Conservation (phyloP, 2,329 filamentous ascomycete species). For the Dendrostoma leiphaemia region DNA sequence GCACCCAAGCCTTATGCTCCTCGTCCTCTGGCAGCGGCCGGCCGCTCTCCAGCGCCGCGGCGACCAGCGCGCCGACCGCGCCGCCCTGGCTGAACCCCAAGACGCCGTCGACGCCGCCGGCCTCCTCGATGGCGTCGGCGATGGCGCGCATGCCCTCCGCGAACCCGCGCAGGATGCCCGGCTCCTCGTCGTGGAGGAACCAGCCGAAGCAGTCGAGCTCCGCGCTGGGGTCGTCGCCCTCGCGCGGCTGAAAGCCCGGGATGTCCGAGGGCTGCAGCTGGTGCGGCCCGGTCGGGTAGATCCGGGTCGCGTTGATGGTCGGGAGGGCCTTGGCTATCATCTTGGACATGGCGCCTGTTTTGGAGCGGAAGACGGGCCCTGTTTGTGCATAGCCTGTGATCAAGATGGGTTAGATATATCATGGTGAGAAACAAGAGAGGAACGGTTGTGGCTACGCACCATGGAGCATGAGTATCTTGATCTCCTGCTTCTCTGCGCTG, state of each 20-base stretch:
- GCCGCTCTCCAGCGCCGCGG: constrained; percentile 64
- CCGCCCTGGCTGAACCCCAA: constrained; percentile 83
- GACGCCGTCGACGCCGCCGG: constrained; percentile 72
- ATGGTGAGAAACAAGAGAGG: neutral
- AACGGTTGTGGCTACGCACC: neutral
- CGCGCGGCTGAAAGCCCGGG: constrained; percentile 12
- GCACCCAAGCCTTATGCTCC: constrained; percentile 37
- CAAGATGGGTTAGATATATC: neutral
- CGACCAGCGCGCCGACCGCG: constrained; percentile 68
- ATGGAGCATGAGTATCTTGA: constrained; percentile 15
- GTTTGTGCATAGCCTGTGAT: constrained; percentile 12
- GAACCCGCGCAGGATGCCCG: constrained; percentile 48
- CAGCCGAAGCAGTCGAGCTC: constrained; percentile 8
- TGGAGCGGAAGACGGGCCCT: constrained; percentile 11
- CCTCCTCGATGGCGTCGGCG: constrained; percentile 46
- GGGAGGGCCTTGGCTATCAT: constrained; percentile 14
- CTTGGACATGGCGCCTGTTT: constrained; percentile 14
- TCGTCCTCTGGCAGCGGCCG: constrained; percentile 20
- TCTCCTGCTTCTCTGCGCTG: constrained; percentile 8
- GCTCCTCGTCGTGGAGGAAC: constrained; percentile 14
- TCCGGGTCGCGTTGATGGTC: constrained; percentile 6
- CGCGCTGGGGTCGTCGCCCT: neutral
- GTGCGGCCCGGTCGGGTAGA: constrained; percentile 16
- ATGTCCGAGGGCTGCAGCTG: constrained; percentile 10
- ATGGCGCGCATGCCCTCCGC: constrained; percentile 56